Base-by-base conservation (phyloP, 179 eudicot species). In the Beta lomatogona region DNA sequence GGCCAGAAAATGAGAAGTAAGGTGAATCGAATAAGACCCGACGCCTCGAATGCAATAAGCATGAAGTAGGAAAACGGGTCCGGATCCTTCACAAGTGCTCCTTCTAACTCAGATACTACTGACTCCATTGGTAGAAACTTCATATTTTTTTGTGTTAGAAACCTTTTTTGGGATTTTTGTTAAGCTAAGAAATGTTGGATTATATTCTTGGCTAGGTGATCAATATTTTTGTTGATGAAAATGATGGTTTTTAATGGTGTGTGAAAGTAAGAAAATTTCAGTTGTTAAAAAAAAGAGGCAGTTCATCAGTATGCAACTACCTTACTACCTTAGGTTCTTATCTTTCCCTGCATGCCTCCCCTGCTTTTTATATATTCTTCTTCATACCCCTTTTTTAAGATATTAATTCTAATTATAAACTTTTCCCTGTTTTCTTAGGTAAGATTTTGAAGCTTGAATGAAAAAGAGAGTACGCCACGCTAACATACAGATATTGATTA, bases 31-130 rank as follows among this genome's bases (percentile, higher is more conserved):
- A 92, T 81, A 8, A 96, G 76, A 16, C 98, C 98, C 14, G 97
- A 94, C 0, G 99, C 97, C 86, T 96, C 99, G 72, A 94, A 96
- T 9, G 99, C 98, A 6, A 94, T 86, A 16, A 96, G 77, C 99
- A 96, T 96, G 89, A 91, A 96, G 87, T 96, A 96, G 52, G 97
- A 88, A 86, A 94, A 96, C 45, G 91, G 86, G 83, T 92, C 88
- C 14, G 87, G 84, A 77, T 91, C 71, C 31, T 82, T 91, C n/a
- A 96, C 76, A 16, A 96, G 91, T 4, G 87, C 85, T 10, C 99
- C 99, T 85, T 94, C 97, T 11, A 96, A 85, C 83, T 91, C 93
- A 0, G 96, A 88, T n/a, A 94, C 91, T 46, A 93, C 85, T 13
- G 89, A 91, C 68, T 88, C 90, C 91, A 88, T 88, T 19, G 61